Conservation (phyloP, 345 rosid genomes). For the Microthlaspi erraticum region DNA sequence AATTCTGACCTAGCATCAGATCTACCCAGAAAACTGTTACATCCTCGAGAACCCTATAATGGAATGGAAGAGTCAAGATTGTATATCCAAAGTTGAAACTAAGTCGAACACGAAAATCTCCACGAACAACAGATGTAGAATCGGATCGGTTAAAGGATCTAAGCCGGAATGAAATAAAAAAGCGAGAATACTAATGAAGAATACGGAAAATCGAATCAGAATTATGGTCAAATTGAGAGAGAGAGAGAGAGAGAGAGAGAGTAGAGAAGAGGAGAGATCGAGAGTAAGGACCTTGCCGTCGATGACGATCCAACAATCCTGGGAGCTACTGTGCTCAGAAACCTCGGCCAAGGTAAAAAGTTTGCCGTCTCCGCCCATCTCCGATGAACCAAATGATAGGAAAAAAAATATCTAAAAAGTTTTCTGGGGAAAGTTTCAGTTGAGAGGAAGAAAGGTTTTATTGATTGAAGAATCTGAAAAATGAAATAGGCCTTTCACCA, state of each 20-base stretch:
- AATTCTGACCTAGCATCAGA: neutral
- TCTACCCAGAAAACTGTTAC: neutral
- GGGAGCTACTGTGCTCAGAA: slow-evolving; percentile 61
- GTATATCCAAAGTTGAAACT: slow-evolving; percentile 4
- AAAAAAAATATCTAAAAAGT: neutral
- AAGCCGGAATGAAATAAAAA: neutral
- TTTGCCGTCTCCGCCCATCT: slow-evolving; percentile 69
- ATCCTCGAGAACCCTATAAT: neutral
- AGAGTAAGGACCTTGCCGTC: slow-evolving; percentile 69
- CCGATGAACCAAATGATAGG: neutral
- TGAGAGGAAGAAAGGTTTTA: neutral
- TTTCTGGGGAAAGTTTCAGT: neutral
- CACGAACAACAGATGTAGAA: neutral
- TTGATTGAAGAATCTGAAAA: neutral
- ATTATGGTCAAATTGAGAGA: neutral
- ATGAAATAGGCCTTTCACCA: slow-evolving; percentile 1
- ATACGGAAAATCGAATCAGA: neutral
- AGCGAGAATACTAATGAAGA: neutral
- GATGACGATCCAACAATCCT: slow-evolving; percentile 93
- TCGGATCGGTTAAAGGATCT: neutral
- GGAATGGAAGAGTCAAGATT: neutral
- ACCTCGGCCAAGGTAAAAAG: slow-evolving; percentile 73
- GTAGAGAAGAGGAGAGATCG: slow-evolving; percentile 3
- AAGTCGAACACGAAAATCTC: neutral
- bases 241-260: neutral